Evolutionary conservation across 2,329 filamentous ascomycete species (phyloP), one percentile per base, ranked within the genome.

Genomic region (Colletotrichum incanum): DNA sequence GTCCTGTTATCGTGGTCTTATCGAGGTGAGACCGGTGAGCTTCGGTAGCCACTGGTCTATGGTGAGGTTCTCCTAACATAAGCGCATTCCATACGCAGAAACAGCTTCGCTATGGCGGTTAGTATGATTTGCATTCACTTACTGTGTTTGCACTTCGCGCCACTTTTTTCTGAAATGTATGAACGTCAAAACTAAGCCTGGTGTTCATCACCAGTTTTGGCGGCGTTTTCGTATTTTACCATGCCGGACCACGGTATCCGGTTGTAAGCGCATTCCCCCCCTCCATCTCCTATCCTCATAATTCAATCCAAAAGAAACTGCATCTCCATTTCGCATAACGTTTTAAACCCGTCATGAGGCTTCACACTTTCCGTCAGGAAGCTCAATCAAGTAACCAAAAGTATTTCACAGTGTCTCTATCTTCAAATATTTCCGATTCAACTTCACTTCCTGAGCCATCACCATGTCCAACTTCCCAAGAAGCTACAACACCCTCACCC

Each of bases 401-500:
- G 43, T 2, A 6, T 47, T 12, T 41, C 60, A 12, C 45, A 12
- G 1, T 20, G 16, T 4, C 8, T 28, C 5, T 20, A 8, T 31
- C 23, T 26, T 3, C 56, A n/a, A 12, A 31, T 14, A 37, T 39
- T 37, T 16, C 31, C 20, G 6, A 16, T 39, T 20, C 43, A 37
- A 59, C 54, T 23, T 37, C 31, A 34, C 26, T 20, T 16, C 26
- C 37, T 43, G 41, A 59, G 23, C 18, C 47, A n/a, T 28, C 52
- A 62, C 26, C 12, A 73, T 73, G 67, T 11, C 66, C 11, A 8
- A n/a, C 58, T 76, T 79, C 39, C 81, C 82, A 12, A 69, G 78
- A 31, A 81, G 75, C 68, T 89, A 89, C 79, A 80, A 79, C 73
- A 75, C 79, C 55, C 79, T 86, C 65, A 71, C 78, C 52, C 81